Conservation (phyloP, 1,139 yeast genomes). For the Candida labiduridarum region DNA sequence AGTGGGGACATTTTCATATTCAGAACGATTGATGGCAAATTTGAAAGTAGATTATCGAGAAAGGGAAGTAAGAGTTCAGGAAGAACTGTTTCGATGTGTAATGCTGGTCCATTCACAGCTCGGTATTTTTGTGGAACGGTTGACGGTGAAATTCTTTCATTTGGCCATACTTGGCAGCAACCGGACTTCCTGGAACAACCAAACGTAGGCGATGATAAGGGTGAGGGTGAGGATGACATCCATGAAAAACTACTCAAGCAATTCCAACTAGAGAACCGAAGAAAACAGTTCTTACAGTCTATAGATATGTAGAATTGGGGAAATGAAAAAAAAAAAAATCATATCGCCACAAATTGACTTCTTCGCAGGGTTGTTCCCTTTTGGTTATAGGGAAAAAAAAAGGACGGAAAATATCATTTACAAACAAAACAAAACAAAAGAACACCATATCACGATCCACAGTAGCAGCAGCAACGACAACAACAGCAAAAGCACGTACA, state of each 20-base stretch:
- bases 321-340: neutral
- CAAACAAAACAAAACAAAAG: neutral
- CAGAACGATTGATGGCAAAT: conserved; percentile 64
- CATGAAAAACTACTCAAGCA: conserved; percentile 11
- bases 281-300: conserved; percentile 12
- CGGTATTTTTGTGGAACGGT: conserved; percentile 55
- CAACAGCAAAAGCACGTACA: neutral
- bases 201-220: conserved; percentile 8
- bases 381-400: neutral
- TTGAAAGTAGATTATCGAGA: conserved; percentile 53
- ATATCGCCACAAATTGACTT: no score
- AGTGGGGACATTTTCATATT: conserved; percentile 74
- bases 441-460: neutral
- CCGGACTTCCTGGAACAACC: conserved; percentile 19
- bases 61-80: conserved; percentile 33
- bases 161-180: conserved; percentile 45
- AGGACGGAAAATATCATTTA: neutral
- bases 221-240: conserved; percentile 10
- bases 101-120: conserved; percentile 47
- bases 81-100: conserved; percentile 53
- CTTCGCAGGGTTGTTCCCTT: no score
- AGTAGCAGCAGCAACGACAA: neutral
- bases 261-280: conserved; percentile 8
- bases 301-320: neutral
- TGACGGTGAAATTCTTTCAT: conserved; percentile 57